Base-by-base conservation (phyloP, 495 filamentous ascomycete species). In the Podospora tetraspora region DNA sequence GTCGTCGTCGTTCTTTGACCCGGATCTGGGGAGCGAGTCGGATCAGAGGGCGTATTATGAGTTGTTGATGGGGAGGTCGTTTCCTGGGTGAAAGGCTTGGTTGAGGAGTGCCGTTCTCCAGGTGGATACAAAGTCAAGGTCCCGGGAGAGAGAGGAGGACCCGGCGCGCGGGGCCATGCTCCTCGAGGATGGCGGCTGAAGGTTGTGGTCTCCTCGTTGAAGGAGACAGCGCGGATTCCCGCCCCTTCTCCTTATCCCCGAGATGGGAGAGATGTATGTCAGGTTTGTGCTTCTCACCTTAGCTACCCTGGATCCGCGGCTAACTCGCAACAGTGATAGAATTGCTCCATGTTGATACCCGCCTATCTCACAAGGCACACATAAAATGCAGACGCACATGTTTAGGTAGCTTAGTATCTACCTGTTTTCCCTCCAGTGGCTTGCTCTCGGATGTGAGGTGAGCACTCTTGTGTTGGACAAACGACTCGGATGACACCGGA, bases 21-120 rank as follows among this genome's bases (percentile, higher is more conserved):
- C 74, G 0, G 70, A 73, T 21, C 68, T 78, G 4, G 76, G 76
- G 27, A 70, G 58, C 34, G 77, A 79, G 67, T 71, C 69, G 0
- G 77, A 79, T 61, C 77, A 79, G 70, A 70, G 74, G 56, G 74
- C 74, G 9, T 79, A 75, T 52, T 79, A 79, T 52, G 77, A 79
- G 72, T 68, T 79, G 3, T 71, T 79, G 12, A 79, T 79, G 77
- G 77, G 77, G 7, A 68, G 75, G 34, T 64, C 70, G 1, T 78
- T 78, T 52, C 69, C 66, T 0, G 62, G 66, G 21, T 67, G 34
- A 67, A 1, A 13, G 13, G 29, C 29, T 57, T 11, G 10, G 12
- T 2, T 1, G 22, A 13, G 11, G 24, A 4, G 0, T 10, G 19
- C 1, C 19, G 43, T 9, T 0, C 34, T 43, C 0, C 34, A 43